phyloP scores from a whole-genome alignment of 495 filamentous ascomycete genomes.

The Astrocystis sublimbata region DNA sequence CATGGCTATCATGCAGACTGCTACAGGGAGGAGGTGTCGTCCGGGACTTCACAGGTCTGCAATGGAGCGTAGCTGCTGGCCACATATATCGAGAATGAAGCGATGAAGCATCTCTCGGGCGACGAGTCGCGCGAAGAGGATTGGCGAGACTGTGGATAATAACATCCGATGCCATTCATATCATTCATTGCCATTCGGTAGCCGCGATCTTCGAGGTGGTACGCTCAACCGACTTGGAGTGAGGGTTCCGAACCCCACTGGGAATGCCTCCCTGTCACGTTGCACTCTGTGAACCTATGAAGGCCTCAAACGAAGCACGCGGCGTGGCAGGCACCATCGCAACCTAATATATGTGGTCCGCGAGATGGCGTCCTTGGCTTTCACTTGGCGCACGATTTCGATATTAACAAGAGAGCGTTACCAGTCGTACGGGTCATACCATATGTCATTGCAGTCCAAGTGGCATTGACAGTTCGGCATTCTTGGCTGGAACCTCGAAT shows the following conservation, averaged over 20 bases:
- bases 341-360: background rate
- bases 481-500: conserved; percentile 10
- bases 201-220: background rate
- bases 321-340: background rate
- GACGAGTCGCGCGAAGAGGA: background rate
- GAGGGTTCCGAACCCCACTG: background rate
- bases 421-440: conserved; percentile 13
- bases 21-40: conserved; percentile 4
- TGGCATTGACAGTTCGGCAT: background rate
- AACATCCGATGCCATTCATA: background rate
- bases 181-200: no score
- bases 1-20: background rate
- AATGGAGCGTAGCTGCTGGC: conserved; percentile 4
- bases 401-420: conserved; percentile 5
- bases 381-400: conserved; percentile 11
- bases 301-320: background rate
- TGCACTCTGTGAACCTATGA: background rate
- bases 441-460: no score
- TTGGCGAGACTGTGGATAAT: background rate
- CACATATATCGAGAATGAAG: background rate
- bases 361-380: background rate
- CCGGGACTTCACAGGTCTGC: conserved; percentile 5
- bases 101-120: background rate
- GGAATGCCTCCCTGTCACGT: background rate
- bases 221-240: background rate